Conservation (phyloP, 2,329 filamentous ascomycete genomes). For the Beauveria sp. region DNA sequence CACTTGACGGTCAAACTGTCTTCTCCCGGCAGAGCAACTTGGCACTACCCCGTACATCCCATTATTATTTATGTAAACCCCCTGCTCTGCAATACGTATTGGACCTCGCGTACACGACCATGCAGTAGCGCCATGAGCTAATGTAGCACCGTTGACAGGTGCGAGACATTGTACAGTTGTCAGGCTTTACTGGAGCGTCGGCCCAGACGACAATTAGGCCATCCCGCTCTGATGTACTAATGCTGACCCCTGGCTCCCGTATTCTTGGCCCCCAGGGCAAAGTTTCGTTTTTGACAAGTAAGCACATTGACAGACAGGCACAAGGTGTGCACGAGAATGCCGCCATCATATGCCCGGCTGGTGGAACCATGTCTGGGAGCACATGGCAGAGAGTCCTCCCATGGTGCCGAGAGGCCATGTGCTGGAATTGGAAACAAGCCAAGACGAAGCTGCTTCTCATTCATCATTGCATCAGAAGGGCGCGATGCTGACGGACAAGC, state of each 20-base stretch:
- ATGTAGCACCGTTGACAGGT: slow-evolving; percentile 10
- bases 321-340: not conserved
- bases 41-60: no score
- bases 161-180: not conserved
- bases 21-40: no score
- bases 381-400: not conserved
- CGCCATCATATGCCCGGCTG: not conserved
- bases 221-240: not conserved
- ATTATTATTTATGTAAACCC: not conserved
- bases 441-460: not conserved
- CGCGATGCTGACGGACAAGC: not conserved
- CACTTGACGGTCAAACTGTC: not conserved
- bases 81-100: not conserved
- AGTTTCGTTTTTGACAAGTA: not conserved
- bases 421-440: slow-evolving; percentile 1
- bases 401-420: not conserved
- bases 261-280: not conserved
- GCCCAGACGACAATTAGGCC: not conserved
- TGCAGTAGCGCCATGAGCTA: slow-evolving; percentile 8
- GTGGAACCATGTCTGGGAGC: not conserved
- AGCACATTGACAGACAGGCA: not conserved
- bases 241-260: not conserved
- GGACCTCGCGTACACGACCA: not conserved
- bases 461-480: not conserved
- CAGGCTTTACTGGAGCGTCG: not conserved